Conservation (phyloP, 1,139 yeast species). For the Nakaseomyces sp. region DNA sequence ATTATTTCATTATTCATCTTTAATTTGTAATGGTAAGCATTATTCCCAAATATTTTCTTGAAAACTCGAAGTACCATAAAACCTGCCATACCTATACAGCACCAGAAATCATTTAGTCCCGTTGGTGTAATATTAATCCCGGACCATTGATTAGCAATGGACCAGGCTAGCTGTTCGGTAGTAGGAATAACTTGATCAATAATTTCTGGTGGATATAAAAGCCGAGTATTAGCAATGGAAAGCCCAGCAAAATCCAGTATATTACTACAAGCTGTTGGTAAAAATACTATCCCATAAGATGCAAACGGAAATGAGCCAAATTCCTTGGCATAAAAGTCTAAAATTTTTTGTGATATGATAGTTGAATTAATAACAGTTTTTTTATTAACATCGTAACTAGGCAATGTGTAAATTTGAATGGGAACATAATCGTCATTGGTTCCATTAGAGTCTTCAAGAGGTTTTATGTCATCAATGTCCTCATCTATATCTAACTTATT, state of each 20-base stretch:
- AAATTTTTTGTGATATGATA: conserved; percentile 62
- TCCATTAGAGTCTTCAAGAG: conserved; percentile 32
- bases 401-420: conserved; percentile 35
- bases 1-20: conserved; percentile 57
- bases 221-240: conserved; percentile 51
- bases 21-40: conserved; percentile 67
- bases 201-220: conserved; percentile 66
- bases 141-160: conserved; percentile 85
- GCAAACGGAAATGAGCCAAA: conserved; percentile 92
- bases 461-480: conserved; percentile 33
- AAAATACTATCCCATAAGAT: conserved; percentile 68
- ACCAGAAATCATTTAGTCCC: conserved; percentile 81
- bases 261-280: conserved; percentile 46
- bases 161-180: conserved; percentile 59
- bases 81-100: conserved; percentile 74
- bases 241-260: conserved; percentile 71
- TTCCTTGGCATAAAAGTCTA: conserved; percentile 77
- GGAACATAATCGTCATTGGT: conserved; percentile 35
- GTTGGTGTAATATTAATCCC: conserved; percentile 86
- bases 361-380: conserved; percentile 66
- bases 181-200: conserved; percentile 73
- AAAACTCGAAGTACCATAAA: conserved; percentile 75
- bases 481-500: conserved; percentile 29
- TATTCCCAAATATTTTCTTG: conserved; percentile 66
- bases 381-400: conserved; percentile 32